Evolutionary conservation across 2,329 filamentous ascomycete species (phyloP).

Genomic region (Coleophoma eucalyptorum): DNA sequence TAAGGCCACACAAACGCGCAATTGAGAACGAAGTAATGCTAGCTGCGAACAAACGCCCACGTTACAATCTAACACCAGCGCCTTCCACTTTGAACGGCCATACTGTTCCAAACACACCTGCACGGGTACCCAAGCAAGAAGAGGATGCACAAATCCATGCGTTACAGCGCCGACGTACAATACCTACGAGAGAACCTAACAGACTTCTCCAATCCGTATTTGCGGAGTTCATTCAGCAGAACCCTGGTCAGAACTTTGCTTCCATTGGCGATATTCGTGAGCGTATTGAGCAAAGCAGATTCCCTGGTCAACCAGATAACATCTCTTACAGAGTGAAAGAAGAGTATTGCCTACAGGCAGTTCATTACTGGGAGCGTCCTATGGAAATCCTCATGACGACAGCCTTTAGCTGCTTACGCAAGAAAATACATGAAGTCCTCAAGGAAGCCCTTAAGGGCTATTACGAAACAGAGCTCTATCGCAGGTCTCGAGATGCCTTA

Average conservation of each 20-base stretch:
- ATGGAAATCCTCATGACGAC: conserved; percentile 33
- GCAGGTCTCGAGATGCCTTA: conserved; percentile 3
- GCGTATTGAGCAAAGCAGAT: conserved; percentile 50
- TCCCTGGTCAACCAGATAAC: conserved; percentile 54
- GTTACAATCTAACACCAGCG: no score
- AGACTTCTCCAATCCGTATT: background rate
- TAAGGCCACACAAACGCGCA: no score
- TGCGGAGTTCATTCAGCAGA: conserved; percentile 3
- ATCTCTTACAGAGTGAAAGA: conserved; percentile 59
- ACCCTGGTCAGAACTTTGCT: conserved; percentile 2
- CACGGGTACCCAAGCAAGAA: background rate
- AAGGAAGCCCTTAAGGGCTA: conserved; percentile 4
- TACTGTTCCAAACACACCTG: background rate
- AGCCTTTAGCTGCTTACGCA: conserved; percentile 39
- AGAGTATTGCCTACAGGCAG: conserved; percentile 50
- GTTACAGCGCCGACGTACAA: no score
- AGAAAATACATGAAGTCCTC: conserved; percentile 22
- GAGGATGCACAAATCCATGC: background rate
- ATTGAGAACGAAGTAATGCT: no score
- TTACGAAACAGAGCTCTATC: conserved; percentile 10
- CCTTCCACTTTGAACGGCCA: background rate
- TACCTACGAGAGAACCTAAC: background rate
- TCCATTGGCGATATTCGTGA: conserved; percentile 40
- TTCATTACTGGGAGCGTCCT: conserved; percentile 54
- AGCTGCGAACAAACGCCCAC: no score